These are phyloP conservation scores for Yarrowia sp. DNA, from an alignment of 805 yeast species.

Conservation along the genomic window DNA sequence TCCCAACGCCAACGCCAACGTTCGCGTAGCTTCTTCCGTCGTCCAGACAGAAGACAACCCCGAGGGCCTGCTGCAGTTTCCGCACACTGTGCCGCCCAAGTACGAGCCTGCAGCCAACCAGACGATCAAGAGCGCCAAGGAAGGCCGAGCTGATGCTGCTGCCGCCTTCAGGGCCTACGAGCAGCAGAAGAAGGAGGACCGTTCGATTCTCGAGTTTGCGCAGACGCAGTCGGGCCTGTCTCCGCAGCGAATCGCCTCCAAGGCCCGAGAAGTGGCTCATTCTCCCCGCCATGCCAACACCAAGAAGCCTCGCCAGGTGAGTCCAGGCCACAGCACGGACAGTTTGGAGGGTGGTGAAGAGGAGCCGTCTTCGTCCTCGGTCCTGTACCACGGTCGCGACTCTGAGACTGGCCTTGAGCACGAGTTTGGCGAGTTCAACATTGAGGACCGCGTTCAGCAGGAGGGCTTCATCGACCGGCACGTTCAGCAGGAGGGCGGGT, in stretches of 20 bases:
- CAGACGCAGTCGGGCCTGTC: neutral
- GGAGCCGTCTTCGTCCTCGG: slow-evolving; percentile 5
- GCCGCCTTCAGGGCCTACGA: neutral
- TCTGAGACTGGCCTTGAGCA: neutral
- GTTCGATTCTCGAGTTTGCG: slow-evolving; percentile 1
- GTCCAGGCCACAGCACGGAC: neutral
- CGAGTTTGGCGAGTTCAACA: neutral
- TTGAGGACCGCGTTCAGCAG: too few relatives aligned
- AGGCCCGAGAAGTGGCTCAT: neutral
- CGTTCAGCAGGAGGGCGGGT: slow-evolving; percentile 5
- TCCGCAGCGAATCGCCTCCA: slow-evolving; percentile 1
- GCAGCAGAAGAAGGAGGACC: neutral
- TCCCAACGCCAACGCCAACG: neutral
- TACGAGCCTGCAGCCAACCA: slow-evolving; percentile 2
- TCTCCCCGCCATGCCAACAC: neutral
- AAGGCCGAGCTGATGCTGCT: slow-evolving; percentile 10
- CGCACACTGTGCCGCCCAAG: neutral
- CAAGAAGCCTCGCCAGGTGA: neutral
- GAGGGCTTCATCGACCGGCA: too few relatives aligned
- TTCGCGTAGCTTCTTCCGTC: neutral
- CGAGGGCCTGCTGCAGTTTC: neutral
- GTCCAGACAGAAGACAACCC: neutral
- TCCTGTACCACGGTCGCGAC: slow-evolving; percentile 3
- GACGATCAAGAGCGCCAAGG: slow-evolving; percentile 22
- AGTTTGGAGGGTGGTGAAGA: neutral